These are phyloP conservation scores for Phoma sp. DNA, from an alignment of 2,329 filamentous ascomycete species.

Conservation along the genomic window DNA sequence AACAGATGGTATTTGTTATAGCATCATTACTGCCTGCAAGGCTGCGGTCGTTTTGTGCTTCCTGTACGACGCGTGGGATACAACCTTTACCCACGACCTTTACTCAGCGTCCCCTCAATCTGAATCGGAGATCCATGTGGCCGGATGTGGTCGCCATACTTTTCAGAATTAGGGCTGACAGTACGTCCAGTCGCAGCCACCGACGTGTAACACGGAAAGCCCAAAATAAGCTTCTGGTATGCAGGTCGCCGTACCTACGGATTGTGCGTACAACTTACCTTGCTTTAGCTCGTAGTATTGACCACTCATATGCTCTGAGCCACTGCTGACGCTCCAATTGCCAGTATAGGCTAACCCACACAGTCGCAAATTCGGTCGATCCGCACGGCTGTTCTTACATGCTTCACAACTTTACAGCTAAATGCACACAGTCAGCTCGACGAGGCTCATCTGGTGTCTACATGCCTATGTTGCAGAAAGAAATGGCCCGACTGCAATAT, in stretches of 20 bases:
- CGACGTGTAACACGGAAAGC: background rate
- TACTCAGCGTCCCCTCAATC: background rate
- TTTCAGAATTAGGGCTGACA: conserved; percentile 10
- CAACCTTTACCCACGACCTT: background rate
- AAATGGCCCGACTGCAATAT: background rate
- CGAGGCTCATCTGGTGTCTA: background rate
- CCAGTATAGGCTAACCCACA: background rate
- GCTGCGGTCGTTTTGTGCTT: background rate
- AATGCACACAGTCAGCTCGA: background rate
- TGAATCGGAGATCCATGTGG: background rate
- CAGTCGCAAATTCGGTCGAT: conserved; percentile 2
- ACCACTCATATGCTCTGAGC: background rate
- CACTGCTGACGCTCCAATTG: background rate
- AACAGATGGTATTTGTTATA: background rate
- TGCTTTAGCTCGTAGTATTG: background rate
- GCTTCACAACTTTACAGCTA: conserved; percentile 5
- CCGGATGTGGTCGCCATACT: background rate
- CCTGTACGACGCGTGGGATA: background rate
- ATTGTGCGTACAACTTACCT: conserved; percentile 1
- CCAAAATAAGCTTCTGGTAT: conserved; percentile 13
- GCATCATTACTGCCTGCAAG: background rate
- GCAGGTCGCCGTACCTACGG: background rate
- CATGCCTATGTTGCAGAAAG: background rate
- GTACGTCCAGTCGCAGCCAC: conserved; percentile 4
- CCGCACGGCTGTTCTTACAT: conserved; percentile 6